Evolutionary conservation across 108 stramenopile genomes (phyloP), one percentile per base, ranked within the genome.

Genomic region (Cyclotella baltica): DNA sequence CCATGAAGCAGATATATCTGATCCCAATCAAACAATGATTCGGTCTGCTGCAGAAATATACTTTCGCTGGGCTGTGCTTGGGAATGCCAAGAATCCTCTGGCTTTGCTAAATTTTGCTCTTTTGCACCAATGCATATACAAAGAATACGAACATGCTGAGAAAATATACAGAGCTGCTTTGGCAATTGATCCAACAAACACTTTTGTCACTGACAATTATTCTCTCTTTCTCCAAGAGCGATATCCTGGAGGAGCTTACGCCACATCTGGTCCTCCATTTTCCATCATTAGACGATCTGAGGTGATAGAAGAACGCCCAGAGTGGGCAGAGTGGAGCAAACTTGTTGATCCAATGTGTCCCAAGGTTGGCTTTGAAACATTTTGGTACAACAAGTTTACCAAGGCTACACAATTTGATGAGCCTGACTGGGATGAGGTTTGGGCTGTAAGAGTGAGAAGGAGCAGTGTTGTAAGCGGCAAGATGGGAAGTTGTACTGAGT

Each of bases 51-150:
- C 75, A 50, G 63, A 79, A 56, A 69, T 78, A 62, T 86, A 85
- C 76, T 88, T 87, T 77, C 76, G 79, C 35, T 88, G 86, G 86
- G 75, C 84, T 27, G 77, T 86, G 1, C 73, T 87, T 34, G 75
- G 73, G 18, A 70, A 87, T 78, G 65, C 83, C n/a, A 79, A 81
- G 63, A 83, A 83, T 69, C 63, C 88, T 6, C 47, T 75, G 57
- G 68, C 84, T 2, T 62, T 86, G 20, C 58, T 88, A 43, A 88
- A 88, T 55, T 88, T 76, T 62, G 86, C 88, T 18, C 50, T 88
- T n/a, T 35, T 88, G 37, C 83, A 88, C 37, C 88, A 88, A 73
- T 87, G 78, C 67, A 73, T 88, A 48, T 62, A 75, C 64, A 56
- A 56, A 30, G 56, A 85, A 47, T 85, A 78, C 53, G 83, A 86